phyloP scores from a whole-genome alignment of 176 grass and related monocot species.

The Triticum urartu region DNA sequence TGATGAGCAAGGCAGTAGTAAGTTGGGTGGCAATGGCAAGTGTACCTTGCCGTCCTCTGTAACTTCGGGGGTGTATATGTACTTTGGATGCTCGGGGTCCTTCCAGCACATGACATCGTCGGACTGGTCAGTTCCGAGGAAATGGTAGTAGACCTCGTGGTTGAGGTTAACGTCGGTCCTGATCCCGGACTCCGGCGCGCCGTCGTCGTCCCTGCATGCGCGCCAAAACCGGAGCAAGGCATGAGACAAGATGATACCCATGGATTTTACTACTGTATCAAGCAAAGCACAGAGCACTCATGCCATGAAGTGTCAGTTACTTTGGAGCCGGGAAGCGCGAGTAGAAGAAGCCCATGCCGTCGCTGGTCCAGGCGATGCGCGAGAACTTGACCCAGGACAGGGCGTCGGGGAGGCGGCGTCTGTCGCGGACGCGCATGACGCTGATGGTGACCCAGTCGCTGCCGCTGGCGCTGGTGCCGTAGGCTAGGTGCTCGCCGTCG shows the following conservation, averaged over 20 bases:
- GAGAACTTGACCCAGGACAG: conserved; percentile 96
- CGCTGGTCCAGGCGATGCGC: conserved; percentile 69
- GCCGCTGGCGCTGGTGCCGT: conserved; percentile 79
- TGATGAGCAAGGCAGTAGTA: too few species aligned
- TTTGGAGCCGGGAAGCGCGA: conserved; percentile 72
- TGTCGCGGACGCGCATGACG: conserved; percentile 66
- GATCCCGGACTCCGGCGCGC: conserved; percentile 49
- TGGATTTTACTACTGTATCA: not conserved
- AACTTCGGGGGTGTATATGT: conserved; percentile 55
- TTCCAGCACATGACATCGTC: conserved; percentile 82
- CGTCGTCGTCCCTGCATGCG: conserved; percentile 28
- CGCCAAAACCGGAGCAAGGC: not conserved
- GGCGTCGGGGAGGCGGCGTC: conserved; percentile 37
- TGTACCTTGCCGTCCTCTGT: conserved; percentile 89
- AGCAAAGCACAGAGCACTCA: not conserved
- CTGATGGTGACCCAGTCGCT: conserved; percentile 87
- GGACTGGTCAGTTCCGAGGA: conserved; percentile 81
- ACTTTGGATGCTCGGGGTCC: conserved; percentile 75
- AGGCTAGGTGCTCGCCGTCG: conserved; percentile 80
- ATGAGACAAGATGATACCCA: not conserved
- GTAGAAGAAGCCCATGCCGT: conserved; percentile 91
- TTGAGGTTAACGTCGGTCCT: conserved; percentile 80
- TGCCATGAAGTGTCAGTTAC: conserved; percentile 15
- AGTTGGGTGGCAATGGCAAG: too few species aligned
- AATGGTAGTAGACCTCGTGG: conserved; percentile 79